Evolutionary conservation across 805 yeast species (phyloP).

Genomic region (Cyberlindnera subsufficiens): DNA sequence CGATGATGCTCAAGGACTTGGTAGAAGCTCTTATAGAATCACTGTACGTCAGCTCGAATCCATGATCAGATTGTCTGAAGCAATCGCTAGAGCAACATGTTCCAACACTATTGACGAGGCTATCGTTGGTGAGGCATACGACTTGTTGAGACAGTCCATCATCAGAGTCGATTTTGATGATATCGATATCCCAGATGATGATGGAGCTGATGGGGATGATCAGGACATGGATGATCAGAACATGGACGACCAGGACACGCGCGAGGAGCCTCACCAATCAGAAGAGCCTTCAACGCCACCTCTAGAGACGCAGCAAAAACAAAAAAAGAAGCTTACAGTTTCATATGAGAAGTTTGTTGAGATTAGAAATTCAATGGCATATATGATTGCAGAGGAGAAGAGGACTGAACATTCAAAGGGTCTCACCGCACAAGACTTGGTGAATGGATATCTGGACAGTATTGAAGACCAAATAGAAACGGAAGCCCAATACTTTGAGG

Average conservation of each 20-base stretch:
- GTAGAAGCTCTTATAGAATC: slow-evolving; percentile 83
- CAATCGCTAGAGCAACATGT: slow-evolving; percentile 95
- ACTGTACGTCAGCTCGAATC: slow-evolving; percentile 96
- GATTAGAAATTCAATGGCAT: slow-evolving; percentile 75
- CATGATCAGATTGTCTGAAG: slow-evolving; percentile 89
- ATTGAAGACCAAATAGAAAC: slow-evolving; percentile 65
- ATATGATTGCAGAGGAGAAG: slow-evolving; percentile 54
- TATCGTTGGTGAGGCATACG: slow-evolving; percentile 91
- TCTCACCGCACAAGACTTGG: slow-evolving; percentile 58
- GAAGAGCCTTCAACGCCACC: slow-evolving; percentile 2
- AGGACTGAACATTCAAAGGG: slow-evolving; percentile 34
- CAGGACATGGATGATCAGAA: slow-evolving; percentile 24
- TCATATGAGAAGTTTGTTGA: slow-evolving; percentile 83
- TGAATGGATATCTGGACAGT: slow-evolving; percentile 76
- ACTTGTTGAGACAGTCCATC: slow-evolving; percentile 81
- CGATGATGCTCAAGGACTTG: slow-evolving; percentile 86
- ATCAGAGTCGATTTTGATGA: slow-evolving; percentile 94
- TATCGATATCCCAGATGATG: slow-evolving; percentile 64
- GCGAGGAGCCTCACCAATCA: slow-evolving; percentile 1
- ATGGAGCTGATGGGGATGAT: slow-evolving; percentile 29
- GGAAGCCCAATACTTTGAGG: slow-evolving; percentile 66
- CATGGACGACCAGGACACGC: background rate
- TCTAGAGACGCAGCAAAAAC: slow-evolving; percentile 13
- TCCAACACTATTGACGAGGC: slow-evolving; percentile 57
- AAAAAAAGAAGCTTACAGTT: slow-evolving; percentile 42